These are phyloP conservation scores for Fagus sylvatica DNA, from an alignment of 306 rosid genomes.

Conservation along the genomic window DNA sequence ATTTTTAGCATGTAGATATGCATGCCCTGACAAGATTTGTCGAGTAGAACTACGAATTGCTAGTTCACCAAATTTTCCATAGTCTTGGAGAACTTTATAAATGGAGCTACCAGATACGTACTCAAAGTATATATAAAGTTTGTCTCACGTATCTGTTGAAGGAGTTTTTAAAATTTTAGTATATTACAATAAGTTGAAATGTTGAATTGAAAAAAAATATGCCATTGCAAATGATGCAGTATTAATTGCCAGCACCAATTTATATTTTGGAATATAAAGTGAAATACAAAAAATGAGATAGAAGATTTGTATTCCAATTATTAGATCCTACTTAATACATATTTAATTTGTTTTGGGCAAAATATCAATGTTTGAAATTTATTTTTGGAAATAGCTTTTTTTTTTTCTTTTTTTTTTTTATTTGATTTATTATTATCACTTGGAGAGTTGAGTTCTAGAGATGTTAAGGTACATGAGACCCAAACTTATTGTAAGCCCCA, in stretches of 20 bases:
- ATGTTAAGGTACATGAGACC: too few relatives aligned
- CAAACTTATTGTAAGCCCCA: too few relatives aligned
- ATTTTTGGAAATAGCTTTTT: too few relatives aligned
- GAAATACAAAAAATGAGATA: too few relatives aligned
- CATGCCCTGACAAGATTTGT: conserved; percentile 94
- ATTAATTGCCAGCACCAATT: background rate
- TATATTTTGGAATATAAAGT: background rate
- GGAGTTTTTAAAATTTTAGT: conserved; percentile 32
- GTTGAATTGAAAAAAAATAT: background rate
- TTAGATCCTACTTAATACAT: too few relatives aligned
- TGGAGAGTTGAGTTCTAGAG: too few relatives aligned
- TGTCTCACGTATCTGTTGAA: conserved; percentile 69
- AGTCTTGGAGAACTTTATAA: conserved; percentile 92
- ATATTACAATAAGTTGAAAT: background rate
- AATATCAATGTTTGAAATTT: too few relatives aligned
- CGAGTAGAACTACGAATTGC: conserved; percentile 93
- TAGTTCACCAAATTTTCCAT: conserved; percentile 80
- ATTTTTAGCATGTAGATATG: conserved; percentile 86
- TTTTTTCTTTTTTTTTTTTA: too few relatives aligned
- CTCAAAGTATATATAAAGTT: conserved; percentile 88
- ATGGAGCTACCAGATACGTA: conserved; percentile 98
- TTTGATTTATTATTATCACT: too few relatives aligned
- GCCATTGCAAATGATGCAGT: background rate
- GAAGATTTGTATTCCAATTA: too few relatives aligned
- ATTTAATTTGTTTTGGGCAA: too few relatives aligned